A percentile compares a stretch with the other conserved stretches of the same genome.
These are phyloP conservation scores for Pestalotiopsis sp. DNA, from an alignment of 2,329 filamentous ascomycete species.

Conservation along the genomic window DNA sequence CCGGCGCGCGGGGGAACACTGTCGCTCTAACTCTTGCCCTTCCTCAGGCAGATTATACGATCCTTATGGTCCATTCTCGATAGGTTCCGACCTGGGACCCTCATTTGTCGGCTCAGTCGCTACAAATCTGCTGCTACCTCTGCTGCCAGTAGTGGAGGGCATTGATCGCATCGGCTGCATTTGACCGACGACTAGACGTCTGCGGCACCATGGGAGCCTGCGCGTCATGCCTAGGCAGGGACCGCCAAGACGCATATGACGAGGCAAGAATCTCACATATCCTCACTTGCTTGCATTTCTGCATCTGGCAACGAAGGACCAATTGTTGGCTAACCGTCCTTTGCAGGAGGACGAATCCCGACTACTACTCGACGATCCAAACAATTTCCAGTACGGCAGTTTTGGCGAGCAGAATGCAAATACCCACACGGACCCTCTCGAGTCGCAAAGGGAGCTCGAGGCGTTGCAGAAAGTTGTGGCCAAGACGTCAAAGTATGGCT, in stretches of 20 bases:
- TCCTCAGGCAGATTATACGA: constrained; percentile 35
- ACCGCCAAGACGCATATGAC: constrained; percentile 53
- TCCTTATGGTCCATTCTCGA: constrained; percentile 31
- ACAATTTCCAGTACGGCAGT: constrained; percentile 63
- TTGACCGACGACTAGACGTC: constrained; percentile 4
- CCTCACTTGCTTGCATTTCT: background rate
- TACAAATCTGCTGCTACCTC: constrained; percentile 22
- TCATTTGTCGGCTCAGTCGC: constrained; percentile 8
- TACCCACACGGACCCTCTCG: constrained; percentile 61
- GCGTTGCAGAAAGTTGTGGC: constrained; percentile 66
- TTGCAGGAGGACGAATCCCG: constrained; percentile 58
- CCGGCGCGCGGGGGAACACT: background rate
- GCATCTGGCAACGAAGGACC: background rate
- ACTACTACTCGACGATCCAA: constrained; percentile 63
- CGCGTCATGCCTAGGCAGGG: constrained; percentile 61
- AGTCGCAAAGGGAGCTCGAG: constrained; percentile 66
- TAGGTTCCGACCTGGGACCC: constrained; percentile 21
- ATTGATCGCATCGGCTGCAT: constrained; percentile 11
- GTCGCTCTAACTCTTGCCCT: constrained; percentile 34
- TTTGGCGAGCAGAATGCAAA: constrained; percentile 60
- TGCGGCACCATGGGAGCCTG: constrained; percentile 57
- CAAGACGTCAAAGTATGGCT: constrained; percentile 63
- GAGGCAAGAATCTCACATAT: constrained; percentile 46
- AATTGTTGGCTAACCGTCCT: constrained; percentile 1
- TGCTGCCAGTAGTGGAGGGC: background rate